These are phyloP conservation scores for Beauveria bassiana DNA, from an alignment of 2,329 filamentous ascomycete genomes.

Conservation along the genomic window DNA sequence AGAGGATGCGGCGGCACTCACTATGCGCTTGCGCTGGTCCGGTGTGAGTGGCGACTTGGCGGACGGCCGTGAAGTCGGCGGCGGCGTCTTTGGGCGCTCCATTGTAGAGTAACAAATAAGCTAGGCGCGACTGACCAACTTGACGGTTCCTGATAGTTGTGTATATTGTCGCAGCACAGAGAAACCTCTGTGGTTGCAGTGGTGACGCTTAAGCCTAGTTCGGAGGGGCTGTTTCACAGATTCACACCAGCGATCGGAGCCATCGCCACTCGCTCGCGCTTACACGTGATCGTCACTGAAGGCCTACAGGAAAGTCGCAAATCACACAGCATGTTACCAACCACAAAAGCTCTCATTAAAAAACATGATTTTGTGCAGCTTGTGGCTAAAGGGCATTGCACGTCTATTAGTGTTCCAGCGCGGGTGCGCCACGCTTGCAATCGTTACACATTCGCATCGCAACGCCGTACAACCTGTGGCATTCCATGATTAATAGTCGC, in stretches of 20 bases:
- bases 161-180: background rate
- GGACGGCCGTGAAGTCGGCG: slow-evolving; percentile 24
- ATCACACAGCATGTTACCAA: background rate
- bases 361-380: background rate
- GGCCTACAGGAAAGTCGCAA: background rate
- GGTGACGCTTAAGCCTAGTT: background rate
- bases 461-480: background rate
- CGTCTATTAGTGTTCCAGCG: background rate
- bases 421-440: background rate
- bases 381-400: background rate
- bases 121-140: background rate
- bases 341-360: background rate
- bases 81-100: slow-evolving; percentile 41
- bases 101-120: slow-evolving; percentile 22
- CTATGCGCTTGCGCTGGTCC: slow-evolving; percentile 47
- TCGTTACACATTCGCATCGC: background rate
- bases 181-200: background rate
- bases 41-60: slow-evolving; percentile 43
- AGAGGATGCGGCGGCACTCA: slow-evolving; percentile 24
- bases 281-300: background rate
- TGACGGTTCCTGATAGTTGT: too few relatives aligned
- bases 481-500: background rate
- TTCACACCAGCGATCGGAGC: slow-evolving; percentile 1
- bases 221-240: slow-evolving; percentile 18
- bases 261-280: slow-evolving; percentile 1